Percentiles rank a stretch among this genome's conserved stretches.
phyloP scores from a whole-genome alignment of 805 yeast species.

The Yamadazyma laniorum region DNA sequence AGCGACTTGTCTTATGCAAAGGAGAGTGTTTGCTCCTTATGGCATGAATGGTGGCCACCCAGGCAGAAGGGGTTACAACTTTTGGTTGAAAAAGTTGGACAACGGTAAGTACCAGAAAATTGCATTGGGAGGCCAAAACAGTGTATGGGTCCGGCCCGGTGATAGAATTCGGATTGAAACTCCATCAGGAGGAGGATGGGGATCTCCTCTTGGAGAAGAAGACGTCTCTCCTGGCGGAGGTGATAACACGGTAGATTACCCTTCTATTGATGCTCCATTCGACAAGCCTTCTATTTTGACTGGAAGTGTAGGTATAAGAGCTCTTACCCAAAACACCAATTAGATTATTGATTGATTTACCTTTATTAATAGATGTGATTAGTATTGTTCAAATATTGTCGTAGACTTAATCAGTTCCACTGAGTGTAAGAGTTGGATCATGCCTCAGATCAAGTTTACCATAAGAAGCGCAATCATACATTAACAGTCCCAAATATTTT shows the following conservation, averaged over 20 bases:
- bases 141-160: constrained; percentile 48
- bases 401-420: too few relatives aligned
- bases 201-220: background rate
- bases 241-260: constrained; percentile 11
- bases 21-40: constrained; percentile 14
- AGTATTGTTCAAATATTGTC: too few relatives aligned
- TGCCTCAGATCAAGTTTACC: too few relatives aligned
- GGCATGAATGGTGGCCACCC: constrained; percentile 26
- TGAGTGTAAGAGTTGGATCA: too few relatives aligned
- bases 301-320: constrained; percentile 30
- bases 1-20: constrained; percentile 12
- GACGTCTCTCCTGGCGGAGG: background rate
- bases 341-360: constrained; percentile 8
- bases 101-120: constrained; percentile 9
- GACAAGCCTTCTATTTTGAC: constrained; percentile 22
- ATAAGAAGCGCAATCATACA: too few relatives aligned
- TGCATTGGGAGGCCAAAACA: constrained; percentile 6
- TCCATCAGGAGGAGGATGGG: constrained; percentile 82
- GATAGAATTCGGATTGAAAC: constrained; percentile 65
- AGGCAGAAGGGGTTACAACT: constrained; percentile 35
- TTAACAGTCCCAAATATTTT: too few relatives aligned
- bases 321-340: constrained; percentile 30
- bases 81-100: constrained; percentile 29
- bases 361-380: background rate
- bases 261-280: constrained; percentile 15